Conservation (phyloP, 106 monocot species). For the Cymbidium sinense region DNA sequence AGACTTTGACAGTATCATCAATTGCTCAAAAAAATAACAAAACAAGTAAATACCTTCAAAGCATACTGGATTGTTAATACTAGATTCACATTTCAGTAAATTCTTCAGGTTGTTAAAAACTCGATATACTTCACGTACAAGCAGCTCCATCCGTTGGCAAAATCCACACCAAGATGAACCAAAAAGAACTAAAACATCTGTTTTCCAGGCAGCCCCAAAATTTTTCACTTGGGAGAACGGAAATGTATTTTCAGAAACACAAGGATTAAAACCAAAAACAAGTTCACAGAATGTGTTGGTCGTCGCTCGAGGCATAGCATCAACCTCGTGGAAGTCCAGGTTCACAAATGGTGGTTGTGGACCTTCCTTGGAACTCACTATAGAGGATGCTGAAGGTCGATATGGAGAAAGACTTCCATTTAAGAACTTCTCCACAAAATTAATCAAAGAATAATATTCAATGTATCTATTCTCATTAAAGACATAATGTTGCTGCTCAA, state of each 20-base stretch:
- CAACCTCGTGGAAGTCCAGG: constrained; percentile 78
- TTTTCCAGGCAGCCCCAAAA: constrained; percentile 23
- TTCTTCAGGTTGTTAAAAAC: constrained; percentile 37
- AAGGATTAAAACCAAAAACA: constrained; percentile 45
- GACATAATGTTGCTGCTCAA: constrained; percentile 58
- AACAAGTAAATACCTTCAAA: constrained; percentile 34
- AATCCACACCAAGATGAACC: constrained; percentile 86
- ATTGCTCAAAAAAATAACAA: background rate
- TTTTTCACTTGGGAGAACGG: constrained; percentile 14
- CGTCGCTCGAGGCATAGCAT: constrained; percentile 59
- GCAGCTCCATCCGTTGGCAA: constrained; percentile 73
- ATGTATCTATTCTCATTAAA: constrained; percentile 38
- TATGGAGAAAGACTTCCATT: constrained; percentile 79
- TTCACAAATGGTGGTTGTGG: constrained; percentile 90
- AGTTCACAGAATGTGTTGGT: constrained; percentile 51
- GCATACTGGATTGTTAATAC: constrained; percentile 10
- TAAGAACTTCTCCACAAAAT: constrained; percentile 51
- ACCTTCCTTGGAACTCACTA: constrained; percentile 30
- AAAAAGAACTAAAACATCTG: constrained; percentile 80
- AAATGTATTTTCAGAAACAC: constrained; percentile 14
- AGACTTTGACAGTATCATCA: background rate
- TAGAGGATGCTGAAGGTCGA: constrained; percentile 32
- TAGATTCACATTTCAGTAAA: constrained; percentile 20
- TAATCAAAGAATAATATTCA: constrained; percentile 42
- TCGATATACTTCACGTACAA: constrained; percentile 83